These are phyloP conservation scores for Entonaema liquescens DNA, from an alignment of 495 filamentous ascomycete genomes.

Conservation along the genomic window DNA sequence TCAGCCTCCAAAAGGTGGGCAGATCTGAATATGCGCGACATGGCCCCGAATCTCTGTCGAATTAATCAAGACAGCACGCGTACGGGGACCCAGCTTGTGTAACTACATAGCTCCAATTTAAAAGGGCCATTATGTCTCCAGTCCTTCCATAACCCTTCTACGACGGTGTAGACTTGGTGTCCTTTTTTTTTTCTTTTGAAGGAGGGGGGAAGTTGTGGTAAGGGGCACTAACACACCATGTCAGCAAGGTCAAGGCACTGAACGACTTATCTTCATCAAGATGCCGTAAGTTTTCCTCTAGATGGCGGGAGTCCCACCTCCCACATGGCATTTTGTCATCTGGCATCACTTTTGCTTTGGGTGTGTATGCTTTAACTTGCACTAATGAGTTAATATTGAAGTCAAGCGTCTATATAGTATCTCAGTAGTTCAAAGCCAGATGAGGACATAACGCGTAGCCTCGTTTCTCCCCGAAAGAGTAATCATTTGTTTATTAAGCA, in stretches of 20 bases:
- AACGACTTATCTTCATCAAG: constrained; percentile 31
- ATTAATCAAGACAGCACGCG: constrained; percentile 44
- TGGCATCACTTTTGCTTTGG: neutral
- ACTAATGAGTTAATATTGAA: constrained; percentile 12
- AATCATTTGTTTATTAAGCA: neutral
- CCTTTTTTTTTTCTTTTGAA: neutral
- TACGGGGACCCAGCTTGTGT: constrained; percentile 44
- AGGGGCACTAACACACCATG: constrained; percentile 5
- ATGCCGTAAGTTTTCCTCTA: constrained; percentile 28
- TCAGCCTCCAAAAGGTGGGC: constrained; percentile 48
- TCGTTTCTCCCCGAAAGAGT: neutral
- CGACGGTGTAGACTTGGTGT: constrained; percentile 30
- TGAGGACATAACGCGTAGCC: neutral
- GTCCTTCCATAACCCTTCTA: constrained; percentile 45
- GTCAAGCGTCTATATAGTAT: constrained; percentile 4
- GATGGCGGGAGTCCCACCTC: constrained; percentile 38
- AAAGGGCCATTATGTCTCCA: constrained; percentile 38
- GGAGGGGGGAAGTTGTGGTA: constrained; percentile 8
- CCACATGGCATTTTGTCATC: constrained; percentile 40
- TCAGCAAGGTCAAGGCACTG: constrained; percentile 14
- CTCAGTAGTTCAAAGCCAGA: neutral
- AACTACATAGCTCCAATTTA: constrained; percentile 44
- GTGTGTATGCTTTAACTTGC: neutral
- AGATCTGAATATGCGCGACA: constrained; percentile 44
- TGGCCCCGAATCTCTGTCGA: constrained; percentile 39